Evolutionary conservation across 805 yeast species (phyloP).

Genomic region (Starmerella floris): DNA sequence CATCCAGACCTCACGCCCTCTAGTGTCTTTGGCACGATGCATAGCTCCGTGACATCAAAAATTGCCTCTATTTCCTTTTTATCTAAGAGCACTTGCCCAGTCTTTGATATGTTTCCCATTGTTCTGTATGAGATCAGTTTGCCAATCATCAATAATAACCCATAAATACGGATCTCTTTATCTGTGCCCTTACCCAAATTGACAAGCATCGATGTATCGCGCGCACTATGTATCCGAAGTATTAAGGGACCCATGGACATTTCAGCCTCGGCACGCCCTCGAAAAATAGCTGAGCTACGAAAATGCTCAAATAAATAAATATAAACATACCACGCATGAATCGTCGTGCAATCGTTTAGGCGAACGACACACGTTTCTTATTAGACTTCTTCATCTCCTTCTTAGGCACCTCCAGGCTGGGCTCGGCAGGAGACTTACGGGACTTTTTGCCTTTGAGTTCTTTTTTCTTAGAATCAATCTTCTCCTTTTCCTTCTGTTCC

Average conservation of each 20-base stretch:
- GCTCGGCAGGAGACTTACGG: background rate
- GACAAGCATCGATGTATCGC: too few relatives aligned
- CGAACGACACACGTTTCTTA: constrained; percentile 17
- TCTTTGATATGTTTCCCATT: background rate
- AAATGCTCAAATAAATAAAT: background rate
- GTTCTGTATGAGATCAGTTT: too few relatives aligned
- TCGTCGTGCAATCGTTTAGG: too few relatives aligned
- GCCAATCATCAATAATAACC: background rate
- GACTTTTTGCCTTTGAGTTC: constrained; percentile 40
- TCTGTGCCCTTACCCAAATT: background rate
- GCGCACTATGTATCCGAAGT: too few relatives aligned
- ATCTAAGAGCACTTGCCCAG: background rate
- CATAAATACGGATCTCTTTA: background rate
- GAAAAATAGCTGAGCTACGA: too few relatives aligned
- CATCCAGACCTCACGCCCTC: constrained; percentile 14
- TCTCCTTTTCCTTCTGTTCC: constrained; percentile 54
- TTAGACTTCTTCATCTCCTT: constrained; percentile 29
- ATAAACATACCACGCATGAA: too few relatives aligned
- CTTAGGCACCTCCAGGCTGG: background rate
- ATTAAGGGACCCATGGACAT: too few relatives aligned
- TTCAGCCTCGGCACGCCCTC: too few relatives aligned
- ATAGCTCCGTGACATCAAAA: constrained; percentile 18
- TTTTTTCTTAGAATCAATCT: constrained; percentile 60
- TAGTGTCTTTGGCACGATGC: constrained; percentile 16
- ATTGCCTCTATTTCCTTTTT: background rate